Conservation (phyloP, 148 eudicot genomes). For the Vaccinium macrocarpon region DNA sequence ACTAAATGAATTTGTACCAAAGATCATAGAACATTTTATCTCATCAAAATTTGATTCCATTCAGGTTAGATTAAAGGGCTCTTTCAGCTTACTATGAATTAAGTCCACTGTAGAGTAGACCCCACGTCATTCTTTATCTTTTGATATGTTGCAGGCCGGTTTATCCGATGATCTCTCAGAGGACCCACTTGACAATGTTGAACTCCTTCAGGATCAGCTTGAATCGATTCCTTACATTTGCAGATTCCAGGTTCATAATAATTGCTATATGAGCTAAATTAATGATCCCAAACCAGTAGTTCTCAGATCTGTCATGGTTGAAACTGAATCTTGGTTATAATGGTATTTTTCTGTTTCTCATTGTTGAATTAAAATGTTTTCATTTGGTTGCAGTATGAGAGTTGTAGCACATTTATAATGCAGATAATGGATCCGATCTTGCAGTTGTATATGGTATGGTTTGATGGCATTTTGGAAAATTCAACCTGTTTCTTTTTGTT, state of each 20-base stretch:
- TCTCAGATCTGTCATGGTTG: background rate
- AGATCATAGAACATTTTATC: slow-evolving; percentile 80
- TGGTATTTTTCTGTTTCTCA: slow-evolving; percentile 3
- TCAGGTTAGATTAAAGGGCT: slow-evolving; percentile 47
- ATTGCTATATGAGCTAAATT: slow-evolving; percentile 3
- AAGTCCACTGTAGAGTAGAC: background rate
- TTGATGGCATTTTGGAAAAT: background rate
- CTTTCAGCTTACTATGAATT: slow-evolving; percentile 9
- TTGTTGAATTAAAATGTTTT: slow-evolving; percentile 4
- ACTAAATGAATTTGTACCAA: slow-evolving; percentile 81
- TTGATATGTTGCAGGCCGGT: slow-evolving; percentile 44
- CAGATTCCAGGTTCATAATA: slow-evolving; percentile 70
- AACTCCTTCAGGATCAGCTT: slow-evolving; percentile 91
- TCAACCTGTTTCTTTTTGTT: background rate
- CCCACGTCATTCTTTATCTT: background rate
- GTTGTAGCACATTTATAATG: slow-evolving; percentile 58
- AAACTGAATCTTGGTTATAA: slow-evolving; percentile 12
- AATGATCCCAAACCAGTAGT: background rate
- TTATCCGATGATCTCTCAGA: slow-evolving; percentile 69
- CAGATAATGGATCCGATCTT: slow-evolving; percentile 68
- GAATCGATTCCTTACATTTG: slow-evolving; percentile 76
- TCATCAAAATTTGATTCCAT: slow-evolving; percentile 79
- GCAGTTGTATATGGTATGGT: slow-evolving; percentile 71
- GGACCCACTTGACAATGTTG: slow-evolving; percentile 84
- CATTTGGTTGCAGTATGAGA: slow-evolving; percentile 58